Evolutionary conservation across 1,284 basidiomycete genomes (phyloP).

Genomic region (Filobasidium uniguttulatum): DNA sequence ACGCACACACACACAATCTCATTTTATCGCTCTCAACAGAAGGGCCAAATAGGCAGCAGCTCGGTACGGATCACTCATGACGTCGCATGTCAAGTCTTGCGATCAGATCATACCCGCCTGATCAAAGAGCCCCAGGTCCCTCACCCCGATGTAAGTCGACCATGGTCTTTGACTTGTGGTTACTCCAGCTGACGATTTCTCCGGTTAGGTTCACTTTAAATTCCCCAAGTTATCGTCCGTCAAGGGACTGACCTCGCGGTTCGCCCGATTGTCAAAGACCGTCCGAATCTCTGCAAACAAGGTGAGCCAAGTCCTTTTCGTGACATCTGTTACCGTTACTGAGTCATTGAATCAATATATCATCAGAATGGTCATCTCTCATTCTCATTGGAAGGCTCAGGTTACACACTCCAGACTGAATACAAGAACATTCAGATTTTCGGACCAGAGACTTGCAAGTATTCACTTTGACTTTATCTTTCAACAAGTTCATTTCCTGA

Average conservation of each 20-base stretch:
- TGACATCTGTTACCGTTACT: neutral
- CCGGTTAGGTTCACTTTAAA: constrained; percentile 58
- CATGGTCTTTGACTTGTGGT: constrained; percentile 1
- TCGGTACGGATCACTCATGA: constrained; percentile 34
- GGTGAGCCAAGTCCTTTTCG: constrained; percentile 11
- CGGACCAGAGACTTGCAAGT: too few relatives aligned
- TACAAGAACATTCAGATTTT: too few relatives aligned
- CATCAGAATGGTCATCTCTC: constrained; percentile 33
- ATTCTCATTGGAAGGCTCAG: constrained; percentile 54
- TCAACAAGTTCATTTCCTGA: too few relatives aligned
- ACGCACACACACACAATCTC: too few relatives aligned
- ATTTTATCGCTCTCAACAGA: too few relatives aligned
- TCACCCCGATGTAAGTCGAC: constrained; percentile 59
- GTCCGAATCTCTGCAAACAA: constrained; percentile 58
- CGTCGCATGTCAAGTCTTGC: constrained; percentile 48
- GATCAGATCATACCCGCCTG: constrained; percentile 53
- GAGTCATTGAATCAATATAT: neutral
- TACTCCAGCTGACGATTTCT: neutral
- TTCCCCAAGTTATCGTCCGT: constrained; percentile 64
- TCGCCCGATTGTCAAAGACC: constrained; percentile 59
- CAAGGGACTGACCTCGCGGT: constrained; percentile 60
- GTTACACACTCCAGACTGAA: constrained; percentile 59
- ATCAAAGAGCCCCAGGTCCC: constrained; percentile 74
- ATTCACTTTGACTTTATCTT: too few relatives aligned
- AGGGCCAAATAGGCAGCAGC: too few relatives aligned